Base-by-base conservation (phyloP, 495 filamentous ascomycete species). In the Monascus purpureus region DNA sequence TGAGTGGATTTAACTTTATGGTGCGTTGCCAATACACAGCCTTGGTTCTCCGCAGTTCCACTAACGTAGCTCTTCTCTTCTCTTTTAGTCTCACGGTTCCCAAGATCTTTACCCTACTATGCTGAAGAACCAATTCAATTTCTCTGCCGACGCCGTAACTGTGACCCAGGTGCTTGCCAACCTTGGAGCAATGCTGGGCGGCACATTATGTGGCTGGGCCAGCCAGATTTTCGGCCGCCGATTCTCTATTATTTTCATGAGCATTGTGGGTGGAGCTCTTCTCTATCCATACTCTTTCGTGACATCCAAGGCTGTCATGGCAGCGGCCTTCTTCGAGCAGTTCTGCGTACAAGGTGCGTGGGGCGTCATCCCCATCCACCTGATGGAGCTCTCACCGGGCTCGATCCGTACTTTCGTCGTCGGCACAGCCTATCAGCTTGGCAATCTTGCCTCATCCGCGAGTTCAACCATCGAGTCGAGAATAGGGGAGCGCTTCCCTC, bases 1-100 rank as follows among this genome's bases (percentile, higher is more conserved):
- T 90, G 84, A 73, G 83, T 5, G 83, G 83, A 1, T 88, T 93
- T 65, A 93, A 90, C 52, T 90, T 88, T 53, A 83, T 88, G 82
- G 67, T 71, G 51, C 25, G 50, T 41, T 17, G 13, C 36, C 13
- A 29, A 0, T 4, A 32, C 22, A 34, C 17, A 6, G 18, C 15
- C 3, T 14, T 3, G 25, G 32, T 9, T 14, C 26, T 8, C 12
- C 17, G 8, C 7, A 1, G 20, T n/a, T n/a, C n/a, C n/a, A n/a
- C n/a, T n/a, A n/a, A n/a, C n/a, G n/a, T n/a, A n/a, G 33, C 29
- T 28, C 29, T 0, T 17, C 22, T 35, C 30, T 37, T 7, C 31
- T 28, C 15, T 31, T 4, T 25, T 36, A 73, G 69, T 85, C 81
- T 14, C 86, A 94, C 47, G 86, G 86, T 38, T 86, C 80, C 3